Conservation (phyloP, 768 basidiomycete genomes). For the Trametes punicea region DNA sequence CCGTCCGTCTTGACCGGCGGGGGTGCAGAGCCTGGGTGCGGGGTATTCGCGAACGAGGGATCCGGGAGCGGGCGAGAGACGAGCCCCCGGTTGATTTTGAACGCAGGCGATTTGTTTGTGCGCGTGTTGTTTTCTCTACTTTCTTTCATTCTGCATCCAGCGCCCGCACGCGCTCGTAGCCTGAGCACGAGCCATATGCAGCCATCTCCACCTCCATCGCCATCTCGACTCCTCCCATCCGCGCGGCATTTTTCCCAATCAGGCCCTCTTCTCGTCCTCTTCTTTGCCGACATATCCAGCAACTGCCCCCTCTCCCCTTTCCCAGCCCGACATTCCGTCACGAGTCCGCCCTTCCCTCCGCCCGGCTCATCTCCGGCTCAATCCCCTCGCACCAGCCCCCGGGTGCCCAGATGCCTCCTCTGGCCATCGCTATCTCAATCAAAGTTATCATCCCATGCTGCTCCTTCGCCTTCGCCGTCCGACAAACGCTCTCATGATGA, state of each 20-base stretch:
- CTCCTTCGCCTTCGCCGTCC: conserved; percentile 3
- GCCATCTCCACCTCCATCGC: neutral
- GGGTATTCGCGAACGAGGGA: conserved; percentile 7
- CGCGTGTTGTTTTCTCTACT: conserved; percentile 22
- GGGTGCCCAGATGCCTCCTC: conserved; percentile 10
- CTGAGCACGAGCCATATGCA: neutral
- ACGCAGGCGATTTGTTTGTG: conserved; percentile 23
- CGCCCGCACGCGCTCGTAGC: neutral
- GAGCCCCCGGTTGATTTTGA: conserved; percentile 11
- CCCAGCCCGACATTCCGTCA: conserved; percentile 1
- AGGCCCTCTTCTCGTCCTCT: neutral
- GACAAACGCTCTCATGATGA: conserved; percentile 1
- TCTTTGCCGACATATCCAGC: neutral
- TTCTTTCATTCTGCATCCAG: neutral
- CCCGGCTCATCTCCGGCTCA: conserved; percentile 12
- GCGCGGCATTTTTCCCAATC: conserved; percentile 8
- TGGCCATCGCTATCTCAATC: conserved; percentile 20
- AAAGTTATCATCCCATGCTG: conserved; percentile 14
- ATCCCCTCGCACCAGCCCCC: neutral
- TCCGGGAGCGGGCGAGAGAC: neutral
- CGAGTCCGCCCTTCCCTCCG: conserved; percentile 2
- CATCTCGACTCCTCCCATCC: neutral
- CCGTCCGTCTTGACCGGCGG: too few species aligned
- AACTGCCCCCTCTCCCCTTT: neutral
- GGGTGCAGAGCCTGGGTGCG: conserved; percentile 1